Base-by-base conservation (phyloP, 225 moss, liverwort and hornwort genomes). In the Asterella californica region DNA sequence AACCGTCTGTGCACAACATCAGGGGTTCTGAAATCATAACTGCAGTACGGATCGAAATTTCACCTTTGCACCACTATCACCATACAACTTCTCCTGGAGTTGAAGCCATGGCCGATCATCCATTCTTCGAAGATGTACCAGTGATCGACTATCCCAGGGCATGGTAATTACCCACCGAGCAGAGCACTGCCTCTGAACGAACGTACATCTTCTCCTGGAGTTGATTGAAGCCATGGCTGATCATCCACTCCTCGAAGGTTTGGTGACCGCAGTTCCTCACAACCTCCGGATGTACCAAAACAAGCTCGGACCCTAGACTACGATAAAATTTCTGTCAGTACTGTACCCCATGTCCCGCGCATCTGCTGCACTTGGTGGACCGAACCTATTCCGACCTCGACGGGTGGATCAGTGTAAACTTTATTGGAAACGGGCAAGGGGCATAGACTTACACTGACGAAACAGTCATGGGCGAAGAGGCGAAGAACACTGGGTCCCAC, bases 391-490 rank as follows among this genome's bases (percentile, higher is more conserved):
- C 74, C 53, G 33, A 54, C 32, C 6, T 24, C 27, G 15, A 52
- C 1, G 21, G 8, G 18, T 15, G 25, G 53, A 52, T 76, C 27
- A 76, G 12, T 33, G 19, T 55, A 34, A 55, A 36, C 10, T 37
- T 33, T 76, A 21, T 17, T n/a, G 55, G 34, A 21, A 22, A 46
- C 22, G 24, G 25, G 69, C 38, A 37, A 70, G 10, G 38, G 37
- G 15, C 61, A 70, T 37, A 30, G 29, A 70, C 87, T 84, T 52
- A 90, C 89, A 55, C 65, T 57, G 25, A 87, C 85, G 68, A 90
- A 87, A 65, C 87, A 87, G 57, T 90, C 89, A 70, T 90, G 89
- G 47, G 85, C 85, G 80, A 87, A 82, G 48, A 90, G 84, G 75
- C 89, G 87, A 0, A 90, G 79, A 53, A 90, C 85, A 42, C 85